Evolutionary conservation across 495 filamentous ascomycete genomes (phyloP).

Genomic region (Pseudomonodictys pantanalensis): DNA sequence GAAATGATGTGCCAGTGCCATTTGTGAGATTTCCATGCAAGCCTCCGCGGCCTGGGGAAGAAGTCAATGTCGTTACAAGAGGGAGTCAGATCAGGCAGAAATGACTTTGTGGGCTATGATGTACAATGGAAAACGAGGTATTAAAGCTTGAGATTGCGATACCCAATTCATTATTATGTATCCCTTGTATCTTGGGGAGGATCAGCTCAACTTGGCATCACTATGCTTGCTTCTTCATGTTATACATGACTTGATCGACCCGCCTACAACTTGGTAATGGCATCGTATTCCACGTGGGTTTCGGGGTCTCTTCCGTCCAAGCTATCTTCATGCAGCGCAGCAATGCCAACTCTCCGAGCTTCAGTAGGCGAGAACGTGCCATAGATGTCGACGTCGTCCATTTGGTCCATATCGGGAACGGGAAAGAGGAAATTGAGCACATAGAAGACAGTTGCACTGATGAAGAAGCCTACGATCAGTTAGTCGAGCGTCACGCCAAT

Average conservation of each 20-base stretch:
- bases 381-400: conserved; percentile 36
- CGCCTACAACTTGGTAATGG: conserved; percentile 1
- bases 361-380: conserved; percentile 40
- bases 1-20: conserved; percentile 10
- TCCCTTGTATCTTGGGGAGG: too few relatives aligned
- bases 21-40: neutral
- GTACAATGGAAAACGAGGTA: too few relatives aligned
- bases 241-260: too few relatives aligned
- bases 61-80: too few relatives aligned
- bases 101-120: too few relatives aligned
- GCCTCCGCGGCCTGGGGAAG: neutral
- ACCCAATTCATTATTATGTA: too few relatives aligned
- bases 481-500: neutral
- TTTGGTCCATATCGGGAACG: conserved; percentile 34
- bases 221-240: too few relatives aligned
- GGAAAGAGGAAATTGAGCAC: conserved; percentile 37
- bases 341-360: conserved; percentile 37
- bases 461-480: conserved; percentile 39
- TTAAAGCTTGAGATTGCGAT: too few relatives aligned
- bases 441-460: conserved; percentile 36
- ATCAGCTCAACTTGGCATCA: too few relatives aligned
- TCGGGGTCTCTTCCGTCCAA: too few relatives aligned
- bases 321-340: conserved; percentile 15
- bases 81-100: too few relatives aligned
- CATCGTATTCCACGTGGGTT: too few relatives aligned